These are phyloP conservation scores for Colletotrichum sp. DNA, from an alignment of 2,329 filamentous ascomycete genomes.

Conservation along the genomic window DNA sequence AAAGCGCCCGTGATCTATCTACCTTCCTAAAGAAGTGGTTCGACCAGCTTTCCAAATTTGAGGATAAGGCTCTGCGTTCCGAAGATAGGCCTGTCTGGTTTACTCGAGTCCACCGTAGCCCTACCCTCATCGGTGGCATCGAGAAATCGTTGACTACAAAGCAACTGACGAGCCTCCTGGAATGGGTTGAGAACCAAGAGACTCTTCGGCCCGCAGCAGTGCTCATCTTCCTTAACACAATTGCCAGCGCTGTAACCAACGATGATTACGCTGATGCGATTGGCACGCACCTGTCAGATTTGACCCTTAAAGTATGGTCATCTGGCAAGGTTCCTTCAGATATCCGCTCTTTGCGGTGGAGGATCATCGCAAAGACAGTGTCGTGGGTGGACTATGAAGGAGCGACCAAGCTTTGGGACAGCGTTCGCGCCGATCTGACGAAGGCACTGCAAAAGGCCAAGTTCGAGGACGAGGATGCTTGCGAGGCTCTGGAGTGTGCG, in stretches of 20 bases:
- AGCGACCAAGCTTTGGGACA: conserved; percentile 36
- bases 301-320: conserved; percentile 30
- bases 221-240: conserved; percentile 47
- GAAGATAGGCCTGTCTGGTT: conserved; percentile 31
- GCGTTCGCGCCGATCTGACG: conserved; percentile 34
- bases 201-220: conserved; percentile 34
- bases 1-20: conserved; percentile 47
- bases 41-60: conserved; percentile 41
- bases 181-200: conserved; percentile 44
- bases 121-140: conserved; percentile 27
- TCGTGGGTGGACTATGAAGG: conserved; percentile 37
- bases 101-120: conserved; percentile 14
- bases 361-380: conserved; percentile 39
- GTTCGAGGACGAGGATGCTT: conserved; percentile 38
- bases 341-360: conserved; percentile 44
- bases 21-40: conserved; percentile 55
- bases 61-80: conserved; percentile 21
- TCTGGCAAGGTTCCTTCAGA: conserved; percentile 31
- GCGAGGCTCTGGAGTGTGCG: conserved; percentile 46
- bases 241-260: conserved; percentile 45
- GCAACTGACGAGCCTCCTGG: conserved; percentile 48
- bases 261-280: conserved; percentile 49
- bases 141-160: conserved; percentile 49
- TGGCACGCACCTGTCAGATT: conserved; percentile 41
- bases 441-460: conserved; percentile 37